Base-by-base conservation (phyloP, 306 rosid species). In the Elaeagnus macrophylla region DNA sequence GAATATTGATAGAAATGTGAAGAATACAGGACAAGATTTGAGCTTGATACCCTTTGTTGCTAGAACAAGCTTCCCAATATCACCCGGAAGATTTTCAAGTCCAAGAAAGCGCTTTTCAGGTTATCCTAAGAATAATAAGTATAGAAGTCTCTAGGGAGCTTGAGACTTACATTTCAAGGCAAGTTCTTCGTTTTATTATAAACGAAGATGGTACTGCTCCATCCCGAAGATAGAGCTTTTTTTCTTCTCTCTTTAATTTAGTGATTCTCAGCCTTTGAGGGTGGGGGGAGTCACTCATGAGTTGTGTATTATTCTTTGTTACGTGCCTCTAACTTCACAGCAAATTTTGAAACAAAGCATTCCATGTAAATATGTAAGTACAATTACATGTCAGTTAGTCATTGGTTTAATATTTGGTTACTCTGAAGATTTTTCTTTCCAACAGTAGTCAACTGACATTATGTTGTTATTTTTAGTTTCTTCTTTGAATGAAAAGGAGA, bases 151-250 rank as follows among this genome's bases (percentile, higher is more conserved):
- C 99, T 37, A 84, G 79, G 68, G 95, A 93, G 85, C 95, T 93
- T 39, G 99, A 93, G 69, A 93, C 86, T 55, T 93, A 87, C 67
- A 87, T 87, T 65, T 93, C 99, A 54, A 75, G 78, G 79, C 99
- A 91, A 82, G 96, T 82, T 61, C 69, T 86, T 18, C 76, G 81
- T 56, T 83, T 95, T 59, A 88, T 84, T 46, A 78, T 86, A 14
- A 78, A 88, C 76, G 85, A 84, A 76, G 86, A 90, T 38, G 91
- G 70, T 38, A 70, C 64, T 63, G 79, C 70, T 53, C 70, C 91
- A 37, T 81, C n/a, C n/a, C n/a, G n/a, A n/a, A n/a, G n/a, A n/a
- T n/a, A n/a, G n/a, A n/a, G n/a, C n/a, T n/a, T n/a, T n/a, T n/a
- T n/a, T n/a, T n/a, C n/a, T n/a, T n/a, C n/a, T n/a, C n/a, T n/a